These are phyloP conservation scores for Eucalyptus erythrocorys DNA, from an alignment of 345 rosid species.

Conservation along the genomic window DNA sequence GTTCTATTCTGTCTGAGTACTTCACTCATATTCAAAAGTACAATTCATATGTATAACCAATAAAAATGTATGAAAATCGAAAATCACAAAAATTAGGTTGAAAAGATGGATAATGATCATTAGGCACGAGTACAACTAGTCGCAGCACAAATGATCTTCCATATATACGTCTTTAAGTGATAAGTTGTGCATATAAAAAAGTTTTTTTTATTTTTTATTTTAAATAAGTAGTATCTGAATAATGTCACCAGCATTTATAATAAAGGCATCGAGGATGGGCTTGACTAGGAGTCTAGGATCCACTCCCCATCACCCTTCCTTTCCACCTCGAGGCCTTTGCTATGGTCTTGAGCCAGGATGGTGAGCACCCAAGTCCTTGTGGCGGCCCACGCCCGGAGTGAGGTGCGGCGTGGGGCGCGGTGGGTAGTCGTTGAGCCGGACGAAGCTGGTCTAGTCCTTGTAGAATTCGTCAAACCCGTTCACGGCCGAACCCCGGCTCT, in stretches of 20 bases:
- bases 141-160: neutral
- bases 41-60: neutral
- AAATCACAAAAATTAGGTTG: neutral
- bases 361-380: conserved; percentile 12
- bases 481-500: conserved; percentile 38
- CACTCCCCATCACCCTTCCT: conserved; percentile 20
- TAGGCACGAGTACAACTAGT: neutral
- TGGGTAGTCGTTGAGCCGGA: conserved; percentile 11
- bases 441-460: conserved; percentile 25
- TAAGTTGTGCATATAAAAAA: neutral
- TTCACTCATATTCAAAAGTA: neutral
- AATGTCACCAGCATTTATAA: neutral
- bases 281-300: conserved; percentile 9
- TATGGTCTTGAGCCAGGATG: conserved; percentile 14
- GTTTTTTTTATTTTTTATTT: neutral
- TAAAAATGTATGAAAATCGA: neutral
- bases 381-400: conserved; percentile 13
- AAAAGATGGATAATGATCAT: neutral
- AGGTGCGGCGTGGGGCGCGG: conserved; percentile 13
- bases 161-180: too few species aligned
- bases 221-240: neutral
- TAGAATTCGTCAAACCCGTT: conserved; percentile 31
- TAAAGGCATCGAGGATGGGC: conserved; percentile 7
- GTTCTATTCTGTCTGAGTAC: neutral
- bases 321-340: conserved; percentile 18